Evolutionary conservation across 2,329 filamentous ascomycete genomes (phyloP).

Genomic region (Curvularia spicifera): DNA sequence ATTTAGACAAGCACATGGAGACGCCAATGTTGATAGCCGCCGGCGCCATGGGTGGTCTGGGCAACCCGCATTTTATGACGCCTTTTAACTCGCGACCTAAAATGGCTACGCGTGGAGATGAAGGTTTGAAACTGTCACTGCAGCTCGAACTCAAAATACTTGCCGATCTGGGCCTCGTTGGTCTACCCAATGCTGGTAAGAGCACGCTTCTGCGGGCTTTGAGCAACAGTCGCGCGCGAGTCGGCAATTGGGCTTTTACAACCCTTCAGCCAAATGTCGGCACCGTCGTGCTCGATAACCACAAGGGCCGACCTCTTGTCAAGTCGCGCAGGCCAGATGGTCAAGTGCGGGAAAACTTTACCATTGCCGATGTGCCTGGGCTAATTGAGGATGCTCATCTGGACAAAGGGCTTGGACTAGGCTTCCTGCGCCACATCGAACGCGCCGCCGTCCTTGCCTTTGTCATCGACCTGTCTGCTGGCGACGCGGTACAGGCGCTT

Average conservation of each 20-base stretch:
- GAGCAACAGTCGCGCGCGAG: constrained; percentile 84
- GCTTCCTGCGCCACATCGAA: constrained; percentile 93
- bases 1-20: constrained; percentile 72
- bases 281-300: constrained; percentile 89
- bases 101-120: constrained; percentile 86
- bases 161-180: constrained; percentile 92
- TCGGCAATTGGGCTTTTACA: constrained; percentile 96
- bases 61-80: constrained; percentile 91
- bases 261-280: constrained; percentile 95
- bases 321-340: constrained; percentile 55
- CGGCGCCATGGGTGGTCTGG: constrained; percentile 86
- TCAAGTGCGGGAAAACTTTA: constrained; percentile 76
- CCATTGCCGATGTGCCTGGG: constrained; percentile 93
- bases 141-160: constrained; percentile 93
- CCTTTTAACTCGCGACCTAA: constrained; percentile 77
- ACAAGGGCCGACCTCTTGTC: constrained; percentile 73
- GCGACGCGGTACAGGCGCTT: constrained; percentile 79
- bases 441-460: constrained; percentile 92
- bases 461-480: constrained; percentile 82
- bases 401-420: constrained; percentile 87
- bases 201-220: constrained; percentile 87
- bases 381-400: constrained; percentile 91
- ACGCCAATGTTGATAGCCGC: constrained; percentile 84
- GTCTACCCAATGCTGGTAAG: constrained; percentile 94
- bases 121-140: constrained; percentile 76